These are phyloP conservation scores for Lathyrus aphaca DNA, from an alignment of 306 rosid species.

Conservation along the genomic window DNA sequence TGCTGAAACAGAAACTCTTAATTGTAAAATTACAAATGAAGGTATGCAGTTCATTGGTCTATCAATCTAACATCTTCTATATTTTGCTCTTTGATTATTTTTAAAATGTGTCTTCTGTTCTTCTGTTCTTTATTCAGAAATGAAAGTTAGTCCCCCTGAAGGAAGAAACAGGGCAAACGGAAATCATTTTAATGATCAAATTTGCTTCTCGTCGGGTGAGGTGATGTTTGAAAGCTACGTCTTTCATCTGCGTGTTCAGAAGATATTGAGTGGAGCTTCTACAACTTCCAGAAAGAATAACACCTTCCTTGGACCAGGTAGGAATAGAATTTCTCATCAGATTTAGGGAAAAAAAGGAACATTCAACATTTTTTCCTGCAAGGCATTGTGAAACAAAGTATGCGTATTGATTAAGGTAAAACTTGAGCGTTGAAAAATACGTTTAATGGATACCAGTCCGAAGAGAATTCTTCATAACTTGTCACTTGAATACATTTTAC, in stretches of 20 bases:
- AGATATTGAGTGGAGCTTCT: slow-evolving; percentile 56
- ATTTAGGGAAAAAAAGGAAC: background rate
- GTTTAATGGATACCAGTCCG: background rate
- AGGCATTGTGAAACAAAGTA: slow-evolving; percentile 11
- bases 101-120: slow-evolving; percentile 19
- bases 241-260: slow-evolving; percentile 73
- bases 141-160: slow-evolving; percentile 38
- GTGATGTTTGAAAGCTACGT: slow-evolving; percentile 61
- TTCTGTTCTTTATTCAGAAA: slow-evolving; percentile 46
- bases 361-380: background rate
- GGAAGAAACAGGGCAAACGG: slow-evolving; percentile 43
- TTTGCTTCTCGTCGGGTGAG: slow-evolving; percentile 56
- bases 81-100: slow-evolving; percentile 22
- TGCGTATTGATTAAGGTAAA: background rate
- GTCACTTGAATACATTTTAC: background rate
- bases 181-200: slow-evolving; percentile 36
- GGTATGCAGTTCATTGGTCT: slow-evolving; percentile 53
- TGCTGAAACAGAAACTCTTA: slow-evolving; percentile 45
- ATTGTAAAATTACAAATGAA: slow-evolving; percentile 44
- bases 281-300: slow-evolving; percentile 44
- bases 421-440: background rate
- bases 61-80: slow-evolving; percentile 1
- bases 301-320: slow-evolving; percentile 34
- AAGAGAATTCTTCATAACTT: background rate
- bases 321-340: slow-evolving; percentile 28